Percentiles rank a stretch among this genome's conserved stretches.
Evolutionary conservation across 768 basidiomycete species (phyloP).

Genomic region (Gautieria morchelliformis): DNA sequence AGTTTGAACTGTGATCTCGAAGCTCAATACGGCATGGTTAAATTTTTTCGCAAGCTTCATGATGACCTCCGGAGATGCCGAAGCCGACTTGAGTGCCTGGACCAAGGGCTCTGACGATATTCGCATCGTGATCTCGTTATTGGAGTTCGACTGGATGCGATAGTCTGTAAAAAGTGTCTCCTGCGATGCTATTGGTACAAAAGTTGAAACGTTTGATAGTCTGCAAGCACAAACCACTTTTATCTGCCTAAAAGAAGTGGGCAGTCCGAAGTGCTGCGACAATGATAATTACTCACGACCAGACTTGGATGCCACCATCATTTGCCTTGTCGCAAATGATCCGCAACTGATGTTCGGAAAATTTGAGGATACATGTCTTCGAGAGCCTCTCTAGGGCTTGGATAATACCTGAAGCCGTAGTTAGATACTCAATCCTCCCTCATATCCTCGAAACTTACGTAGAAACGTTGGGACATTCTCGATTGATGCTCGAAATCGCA

Average conservation of each 20-base stretch:
- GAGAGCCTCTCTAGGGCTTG: conserved; percentile 79
- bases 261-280: background rate
- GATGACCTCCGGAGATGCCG: conserved; percentile 48
- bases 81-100: conserved; percentile 54
- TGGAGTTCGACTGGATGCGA: conserved; percentile 78
- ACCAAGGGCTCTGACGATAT: conserved; percentile 67
- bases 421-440: background rate
- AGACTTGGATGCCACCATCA: conserved; percentile 82
- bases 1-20: conserved; percentile 62
- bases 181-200: background rate
- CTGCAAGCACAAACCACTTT: conserved; percentile 22
- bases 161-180: conserved; percentile 60
- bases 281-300: conserved; percentile 44
- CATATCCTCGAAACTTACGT: conserved; percentile 22
- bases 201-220: conserved; percentile 43
- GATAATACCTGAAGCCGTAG: conserved; percentile 47
- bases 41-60: conserved; percentile 86
- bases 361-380: conserved; percentile 76
- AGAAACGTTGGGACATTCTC: conserved; percentile 50
- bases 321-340: conserved; percentile 75
- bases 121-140: conserved; percentile 72
- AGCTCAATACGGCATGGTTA: conserved; percentile 64
- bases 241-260: conserved; percentile 12
- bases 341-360: conserved; percentile 63
- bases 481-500: conserved; percentile 56